phyloP scores from a whole-genome alignment of 176 grass and related monocot genomes.

The Rhipidocladum racemiflorum region DNA sequence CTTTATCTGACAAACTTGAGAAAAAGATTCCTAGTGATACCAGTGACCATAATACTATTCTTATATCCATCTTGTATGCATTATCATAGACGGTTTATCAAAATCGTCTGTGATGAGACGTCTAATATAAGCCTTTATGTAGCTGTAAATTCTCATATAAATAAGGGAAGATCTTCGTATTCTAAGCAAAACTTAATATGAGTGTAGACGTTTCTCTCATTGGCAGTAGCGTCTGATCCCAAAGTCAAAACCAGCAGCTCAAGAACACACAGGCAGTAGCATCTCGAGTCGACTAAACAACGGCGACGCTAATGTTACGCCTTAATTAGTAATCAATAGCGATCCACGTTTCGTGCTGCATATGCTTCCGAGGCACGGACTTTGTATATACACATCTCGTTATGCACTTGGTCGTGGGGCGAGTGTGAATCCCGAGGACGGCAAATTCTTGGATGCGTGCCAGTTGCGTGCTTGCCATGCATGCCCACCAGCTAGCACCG shows the following conservation, averaged over 20 bases:
- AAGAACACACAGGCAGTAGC: constrained; percentile 3
- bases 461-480: background rate
- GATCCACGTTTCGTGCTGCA: constrained; percentile 55
- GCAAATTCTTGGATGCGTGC: constrained; percentile 14
- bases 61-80: too few relatives aligned
- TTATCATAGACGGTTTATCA: too few relatives aligned
- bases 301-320: constrained; percentile 1
- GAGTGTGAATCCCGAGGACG: constrained; percentile 30
- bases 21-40: too few relatives aligned
- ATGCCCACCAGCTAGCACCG: background rate
- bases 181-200: too few relatives aligned
- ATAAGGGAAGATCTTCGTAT: too few relatives aligned
- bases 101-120: too few relatives aligned
- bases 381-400: background rate
- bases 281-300: constrained; percentile 42
- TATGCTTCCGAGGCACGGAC: constrained; percentile 3
- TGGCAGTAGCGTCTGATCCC: background rate
- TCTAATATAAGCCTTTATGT: too few relatives aligned
- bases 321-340: constrained; percentile 49
- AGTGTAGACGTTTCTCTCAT: background rate
- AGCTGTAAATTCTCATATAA: too few relatives aligned
- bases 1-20: too few relatives aligned
- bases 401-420: constrained; percentile 24
- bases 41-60: too few relatives aligned
- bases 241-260: constrained; percentile 46